A percentile compares a stretch with the other conserved stretches of the same genome.
Conservation (phyloP, 192 early-diverging fungal species). For the Dimargaris xerosporica region DNA sequence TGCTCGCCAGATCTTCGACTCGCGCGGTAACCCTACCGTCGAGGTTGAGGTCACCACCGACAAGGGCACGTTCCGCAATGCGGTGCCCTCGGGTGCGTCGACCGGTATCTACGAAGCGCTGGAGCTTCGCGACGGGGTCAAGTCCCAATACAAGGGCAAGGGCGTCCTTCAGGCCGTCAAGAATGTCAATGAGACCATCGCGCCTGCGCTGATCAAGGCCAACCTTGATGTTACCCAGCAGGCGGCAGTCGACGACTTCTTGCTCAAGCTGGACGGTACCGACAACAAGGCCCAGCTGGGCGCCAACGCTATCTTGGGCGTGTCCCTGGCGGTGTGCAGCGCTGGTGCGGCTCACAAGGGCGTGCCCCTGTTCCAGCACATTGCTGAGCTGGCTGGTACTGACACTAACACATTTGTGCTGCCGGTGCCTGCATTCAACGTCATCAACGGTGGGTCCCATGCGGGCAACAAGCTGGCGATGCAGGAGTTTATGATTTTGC, state of each 20-base stretch:
- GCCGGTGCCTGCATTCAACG: constrained; percentile 95
- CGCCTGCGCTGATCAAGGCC: constrained; percentile 63
- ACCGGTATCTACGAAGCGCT: constrained; percentile 98
- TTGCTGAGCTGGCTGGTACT: constrained; percentile 71
- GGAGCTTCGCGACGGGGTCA: constrained; percentile 88
- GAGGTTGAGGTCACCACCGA: constrained; percentile 94
- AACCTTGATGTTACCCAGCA: constrained; percentile 77
- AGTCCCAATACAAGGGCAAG: constrained; percentile 83
- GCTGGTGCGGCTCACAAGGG: constrained; percentile 90
- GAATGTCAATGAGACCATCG: constrained; percentile 85
- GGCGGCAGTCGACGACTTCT: constrained; percentile 75
- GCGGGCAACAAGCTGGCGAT: constrained; percentile 99
- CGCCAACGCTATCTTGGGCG: constrained; percentile 97
- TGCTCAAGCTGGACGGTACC: constrained; percentile 86
- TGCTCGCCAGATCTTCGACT: constrained; percentile 98
- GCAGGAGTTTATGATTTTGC: constrained; percentile 99
- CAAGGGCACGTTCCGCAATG: constrained; percentile 90
- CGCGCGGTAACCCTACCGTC: constrained; percentile 96
- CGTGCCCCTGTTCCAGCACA: constrained; percentile 88
- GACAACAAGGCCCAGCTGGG: constrained; percentile 91
- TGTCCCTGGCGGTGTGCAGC: constrained; percentile 89
- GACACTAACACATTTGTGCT: constrained; percentile 76
- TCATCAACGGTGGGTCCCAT: constrained; percentile 98
- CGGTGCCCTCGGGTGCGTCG: constrained; percentile 95
- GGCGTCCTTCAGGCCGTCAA: constrained; percentile 79